Base-by-base conservation (phyloP, 495 filamentous ascomycete genomes). In the Aspergillus bertholletiae region DNA sequence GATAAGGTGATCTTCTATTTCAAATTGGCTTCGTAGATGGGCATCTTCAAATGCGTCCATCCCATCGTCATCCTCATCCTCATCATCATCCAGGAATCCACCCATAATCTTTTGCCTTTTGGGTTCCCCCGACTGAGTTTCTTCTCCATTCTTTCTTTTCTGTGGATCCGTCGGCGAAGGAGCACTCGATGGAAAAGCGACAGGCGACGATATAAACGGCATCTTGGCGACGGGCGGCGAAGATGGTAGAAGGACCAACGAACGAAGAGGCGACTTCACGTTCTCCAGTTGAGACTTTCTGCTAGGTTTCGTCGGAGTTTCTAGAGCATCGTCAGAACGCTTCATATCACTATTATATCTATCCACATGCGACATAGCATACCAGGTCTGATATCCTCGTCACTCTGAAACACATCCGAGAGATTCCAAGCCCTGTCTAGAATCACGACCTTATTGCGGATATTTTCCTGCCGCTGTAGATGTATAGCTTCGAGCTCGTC, bases 401-500 rank as follows among this genome's bases (percentile, higher is more conserved):
- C 84, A 55, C 83, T 88, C 49, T 80, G 74, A 65, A 88, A 88
- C 8, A 78, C 74, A 55, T 87, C 84, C 18, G 70, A 72, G 15
- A 78, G 60, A 50, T 80, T 72, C 78, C 82, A 85, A 34, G 76
- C 68, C 26, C 85, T 74, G 60, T 88, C 80, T 58, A 85, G 85
- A 40, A 88, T 86, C 12, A 88, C 84, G 27, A 85, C 74, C 50
- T 73, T 81, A 56, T 84, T 80, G 47, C 68, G 71, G 23, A 74
- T 74, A 43, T 70, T 75, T 56, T 88, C 83, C 41, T 68, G 62
- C n/a, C 74, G 65, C 35, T 77, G 61, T 4, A 74, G 56, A 49
- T 83, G 63, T 23, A 86, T 69, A 18, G 82, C 83, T 59, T 85
- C 82, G 46, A 88, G 52, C 35, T 88, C 85, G 75, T 87, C 83